Base-by-base conservation (phyloP, 2,329 filamentous ascomycete species). In the Magnaporthiopsis incrustans region DNA sequence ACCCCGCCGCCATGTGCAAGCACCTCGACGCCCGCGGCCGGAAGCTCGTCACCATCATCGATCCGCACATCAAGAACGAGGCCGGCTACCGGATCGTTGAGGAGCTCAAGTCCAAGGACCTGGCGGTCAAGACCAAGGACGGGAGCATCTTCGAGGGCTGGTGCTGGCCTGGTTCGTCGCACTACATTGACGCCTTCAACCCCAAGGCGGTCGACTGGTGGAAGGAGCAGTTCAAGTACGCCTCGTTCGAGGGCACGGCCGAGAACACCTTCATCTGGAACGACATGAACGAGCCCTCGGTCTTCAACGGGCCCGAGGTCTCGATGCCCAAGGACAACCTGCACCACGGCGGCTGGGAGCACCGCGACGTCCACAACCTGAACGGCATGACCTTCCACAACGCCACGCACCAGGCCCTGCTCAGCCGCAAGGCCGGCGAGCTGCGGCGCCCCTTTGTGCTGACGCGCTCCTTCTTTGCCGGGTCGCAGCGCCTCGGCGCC, bases 321-420 rank as follows among this genome's bases (percentile, higher is more conserved):
- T 98, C 94, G 6, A 98, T 98, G 93, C 95, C 95, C 67, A 97
- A 97, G 77, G 95, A 99, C 79, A 99, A 99, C 74, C 77, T 99
- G 35, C 95, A 99, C 74, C 79, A 90, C 71, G 93, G 86, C 63
- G 86, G 89, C 72, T 99, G 95, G 95, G 95, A 99, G 76, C 95
- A 99, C 74, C 90, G 95, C 67, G 95, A 99, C 73, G 79, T 99
- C 6, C 95, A 99, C 81, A 98, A 99, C 76, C 75, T 98, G 70
- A 95, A 98, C 75, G 95, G 95, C 63, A 83, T 98, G 81, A 97
- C 95, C 2, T 92, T 97, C 76, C 88, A 96, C 76, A 97, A 98
- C 68, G 94, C 95, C 22, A 98, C 94, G 0, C 96, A 90, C 73
- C 83, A 96, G 72, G 95, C 90, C 38, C 79, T 99, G 63, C 77